A percentile compares a stretch with the other conserved stretches of the same genome.
Conservation (phyloP, 78 protist genomes). For the Emiliania huxleyi region DNA sequence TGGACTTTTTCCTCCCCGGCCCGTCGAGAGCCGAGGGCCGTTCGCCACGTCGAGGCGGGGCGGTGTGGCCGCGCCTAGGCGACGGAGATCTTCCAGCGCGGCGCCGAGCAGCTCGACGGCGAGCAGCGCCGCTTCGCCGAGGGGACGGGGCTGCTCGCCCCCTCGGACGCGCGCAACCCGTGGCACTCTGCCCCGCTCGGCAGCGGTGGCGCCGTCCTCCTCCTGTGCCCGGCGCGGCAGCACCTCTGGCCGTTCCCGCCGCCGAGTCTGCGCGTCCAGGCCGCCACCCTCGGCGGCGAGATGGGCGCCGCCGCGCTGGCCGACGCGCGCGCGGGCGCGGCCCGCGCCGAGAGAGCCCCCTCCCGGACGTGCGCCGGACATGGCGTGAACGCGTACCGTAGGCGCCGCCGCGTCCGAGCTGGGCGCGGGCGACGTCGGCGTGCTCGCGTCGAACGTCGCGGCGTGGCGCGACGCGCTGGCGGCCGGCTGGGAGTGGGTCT, state of each 20-base stretch:
- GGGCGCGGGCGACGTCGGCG: not conserved
- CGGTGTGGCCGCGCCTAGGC: too few relatives aligned
- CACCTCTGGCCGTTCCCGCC: constrained; percentile 11
- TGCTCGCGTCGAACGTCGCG: not conserved
- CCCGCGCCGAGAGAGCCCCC: too few relatives aligned
- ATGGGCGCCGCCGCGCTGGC: not conserved
- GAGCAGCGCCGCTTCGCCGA: not conserved
- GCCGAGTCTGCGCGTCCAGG: not conserved
- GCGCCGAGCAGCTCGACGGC: not conserved
- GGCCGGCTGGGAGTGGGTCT: not conserved
- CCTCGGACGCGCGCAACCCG: not conserved
- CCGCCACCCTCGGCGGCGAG: not conserved
- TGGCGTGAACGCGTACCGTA: too few relatives aligned
- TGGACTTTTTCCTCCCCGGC: too few relatives aligned
- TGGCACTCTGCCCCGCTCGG: not conserved
- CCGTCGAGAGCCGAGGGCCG: too few relatives aligned
- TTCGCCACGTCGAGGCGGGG: too few relatives aligned
- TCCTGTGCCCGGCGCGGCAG: not conserved
- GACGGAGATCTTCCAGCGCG: not conserved
- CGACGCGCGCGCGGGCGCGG: not conserved
- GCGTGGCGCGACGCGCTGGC: not conserved
- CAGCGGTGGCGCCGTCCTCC: not conserved
- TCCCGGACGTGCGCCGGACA: too few relatives aligned
- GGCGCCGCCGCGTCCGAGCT: too few relatives aligned
- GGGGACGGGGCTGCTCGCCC: not conserved